Base-by-base conservation (phyloP, 2,329 filamentous ascomycete genomes). In the Ustulina deusta region DNA sequence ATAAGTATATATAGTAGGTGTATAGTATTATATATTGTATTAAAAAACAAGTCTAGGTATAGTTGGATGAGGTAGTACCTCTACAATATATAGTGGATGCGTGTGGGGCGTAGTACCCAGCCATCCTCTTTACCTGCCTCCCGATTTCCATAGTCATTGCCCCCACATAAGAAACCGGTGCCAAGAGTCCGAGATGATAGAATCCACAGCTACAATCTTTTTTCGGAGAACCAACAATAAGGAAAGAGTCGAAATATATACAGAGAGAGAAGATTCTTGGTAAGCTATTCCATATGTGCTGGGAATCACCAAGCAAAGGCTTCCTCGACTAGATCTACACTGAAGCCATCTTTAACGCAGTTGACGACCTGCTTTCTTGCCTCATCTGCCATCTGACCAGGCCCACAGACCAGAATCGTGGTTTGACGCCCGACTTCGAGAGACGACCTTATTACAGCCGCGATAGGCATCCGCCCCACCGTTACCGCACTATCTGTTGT, bases 361-460 rank as follows among this genome's bases (percentile, higher is more conserved):
- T 44, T n/a, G 3, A 73, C 63, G 25, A 74, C 69, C 55, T 73
- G 61, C n/a, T 32, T 66, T 46, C 73, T 63, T 2, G 72, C 74
- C 32, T 76, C 75, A 29, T 77, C 75, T 0, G 74, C 74, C 75
- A 77, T 76, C 3, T 61, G 68, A 7, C 68, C 71, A 1, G 75
- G 75, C 0, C 75, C 75, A 27, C 75, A 76, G 1, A 75, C 72
- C 1, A 77, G 22, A 1, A 77, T 73, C 0, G 73, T 71, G 1
- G 72, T 75, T 20, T 74, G 73, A 17, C 68, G 73, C 25, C 62
- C 68, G 1, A 48, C 49, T 29, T 69, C 68, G 3, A 72, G 32
- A 61, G 15, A 55, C 11, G 69, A 72, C 61, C 55, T 69, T 22
- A 71, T 72, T 20, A 74, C 62, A 58, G 55, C 51, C 55, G 56